Evolutionary conservation across 768 basidiomycete genomes (phyloP), one percentile per base, ranked within the genome.

Genomic region (Termitomyces sp.): DNA sequence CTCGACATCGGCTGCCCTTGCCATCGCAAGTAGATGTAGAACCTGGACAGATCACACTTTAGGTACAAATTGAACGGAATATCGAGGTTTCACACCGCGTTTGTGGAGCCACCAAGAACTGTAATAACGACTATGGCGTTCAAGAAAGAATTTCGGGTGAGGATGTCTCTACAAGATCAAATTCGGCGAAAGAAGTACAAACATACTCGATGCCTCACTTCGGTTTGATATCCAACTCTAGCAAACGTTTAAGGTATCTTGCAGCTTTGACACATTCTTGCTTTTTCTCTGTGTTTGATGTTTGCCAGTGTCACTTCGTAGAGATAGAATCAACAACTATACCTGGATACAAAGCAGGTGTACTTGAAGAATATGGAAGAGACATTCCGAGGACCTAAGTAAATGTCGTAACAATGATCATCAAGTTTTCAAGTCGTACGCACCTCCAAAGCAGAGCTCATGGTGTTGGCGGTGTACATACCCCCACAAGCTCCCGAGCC

Each of bases 391-490:
- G 80, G 5, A 86, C 90, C 74, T 79, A 36, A 45, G 32, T 34
- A 20, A 25, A 61, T 25, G 12, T 32, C 17, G 20, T 14, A 56
- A 29, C 32, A 36, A 29, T 20, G 14, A 46, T n/a, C 17, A 20
- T 12, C 40, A 34, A 45, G 11, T 20, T 15, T 47, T 46, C 11
- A 37, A 17, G 36, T 31, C 12, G 14, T 51, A 50, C 62, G 37
- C n/a, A 76, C 79, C 71, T 94, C 93, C 36, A 95, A 78, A 17
- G 83, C 87, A 46, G 89, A 87, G 63, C 89, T 91, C 92, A 94
- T 94, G 0, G 92, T 94, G 67, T 94, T 94, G 38, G 93, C 92
- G 9, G 92, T 93, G 70, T 86, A 94, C 92, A 94, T 94, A 14
- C 91, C 92, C 34, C 92, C 92, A 66, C 92, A 94, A 29, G 87